These are phyloP conservation scores for Tillandsia leiboldiana DNA, from an alignment of 176 grass and related monocot genomes.

Conservation along the genomic window DNA sequence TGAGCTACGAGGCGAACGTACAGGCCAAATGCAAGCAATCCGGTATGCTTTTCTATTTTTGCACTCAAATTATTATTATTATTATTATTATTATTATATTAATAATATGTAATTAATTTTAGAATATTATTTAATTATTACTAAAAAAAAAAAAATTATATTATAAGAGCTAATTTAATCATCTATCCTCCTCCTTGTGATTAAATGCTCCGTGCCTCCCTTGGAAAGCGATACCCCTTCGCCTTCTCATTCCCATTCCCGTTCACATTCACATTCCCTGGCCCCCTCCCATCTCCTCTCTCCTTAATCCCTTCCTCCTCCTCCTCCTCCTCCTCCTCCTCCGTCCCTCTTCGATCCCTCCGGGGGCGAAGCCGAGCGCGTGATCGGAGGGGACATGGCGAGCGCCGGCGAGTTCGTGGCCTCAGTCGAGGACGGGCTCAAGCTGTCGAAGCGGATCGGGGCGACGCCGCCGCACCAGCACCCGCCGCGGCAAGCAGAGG, in stretches of 20 bases:
- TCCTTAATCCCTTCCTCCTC: background rate
- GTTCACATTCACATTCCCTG: constrained; percentile 18
- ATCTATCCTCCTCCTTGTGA: no score
- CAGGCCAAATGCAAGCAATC: no score
- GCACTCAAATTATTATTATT: no score
- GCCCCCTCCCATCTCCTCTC: background rate
- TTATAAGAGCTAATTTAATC: no score
- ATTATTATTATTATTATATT: no score
- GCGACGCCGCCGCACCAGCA: background rate
- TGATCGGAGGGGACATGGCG: background rate
- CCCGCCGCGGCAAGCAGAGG: constrained; percentile 21
- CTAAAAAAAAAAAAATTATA: no score
- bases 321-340: background rate
- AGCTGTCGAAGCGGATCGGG: constrained; percentile 50
- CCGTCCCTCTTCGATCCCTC: background rate
- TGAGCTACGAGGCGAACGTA: no score
- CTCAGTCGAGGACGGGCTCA: constrained; percentile 76
- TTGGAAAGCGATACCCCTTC: background rate
- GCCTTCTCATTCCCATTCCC: constrained; percentile 4
- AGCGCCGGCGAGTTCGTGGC: constrained; percentile 45
- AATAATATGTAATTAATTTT: no score
- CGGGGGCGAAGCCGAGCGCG: background rate
- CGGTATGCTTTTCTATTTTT: no score
- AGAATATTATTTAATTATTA: no score
- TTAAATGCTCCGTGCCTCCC: background rate